Base-by-base conservation (phyloP, 2,329 filamentous ascomycete genomes). In the Trichoderma sp. region DNA sequence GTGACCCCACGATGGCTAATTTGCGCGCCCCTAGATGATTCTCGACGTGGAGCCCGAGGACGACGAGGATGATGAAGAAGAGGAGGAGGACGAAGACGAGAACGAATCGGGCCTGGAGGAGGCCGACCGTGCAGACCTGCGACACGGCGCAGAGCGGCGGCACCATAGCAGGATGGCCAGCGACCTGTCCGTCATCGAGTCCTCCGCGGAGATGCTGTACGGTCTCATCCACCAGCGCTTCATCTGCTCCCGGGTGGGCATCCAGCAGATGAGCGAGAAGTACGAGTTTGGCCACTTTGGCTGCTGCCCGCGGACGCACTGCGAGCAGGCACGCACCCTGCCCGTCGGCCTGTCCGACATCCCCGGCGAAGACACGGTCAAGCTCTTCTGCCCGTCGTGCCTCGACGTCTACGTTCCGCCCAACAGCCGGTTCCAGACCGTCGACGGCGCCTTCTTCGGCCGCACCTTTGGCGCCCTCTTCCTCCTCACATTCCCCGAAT, bases 181-280 rank as follows among this genome's bases (percentile, higher is more conserved):
- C 75, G 94, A 99, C 76, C 82, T 97, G 52, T 96, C 92, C 67
- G 90, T 97, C 69, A 97, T 99, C 74, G 95, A 99, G 80, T 96
- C 91, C 69, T 97, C 93, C 0, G 94, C 95, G n/a, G 95, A 99
- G 81, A 89, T 98, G 81, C 88, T 99, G 26, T 99, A 99, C 79
- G 95, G 95, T 47, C 86, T 99, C 66, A 99, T 99, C 77, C 95
- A 99, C 80, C 95, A 98, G 78, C 90, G 95, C 65, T 99, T 97
- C 79, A 98, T 99, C 79, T 98, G 93, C 74, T 97, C 93, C 26
- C 87, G 95, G 66, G 92, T 92, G 2, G 95, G 95, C 60, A 98
- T 99, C 73, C 94, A 98, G 79, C 93, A 97, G 77, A 99, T 99
- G 95, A 92, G 93, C 68, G 95, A 99, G 78, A 99, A 99, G 78